These are phyloP conservation scores for Drechslerella stenobrocha DNA, from an alignment of 2,329 filamentous ascomycete genomes.

Conservation along the genomic window DNA sequence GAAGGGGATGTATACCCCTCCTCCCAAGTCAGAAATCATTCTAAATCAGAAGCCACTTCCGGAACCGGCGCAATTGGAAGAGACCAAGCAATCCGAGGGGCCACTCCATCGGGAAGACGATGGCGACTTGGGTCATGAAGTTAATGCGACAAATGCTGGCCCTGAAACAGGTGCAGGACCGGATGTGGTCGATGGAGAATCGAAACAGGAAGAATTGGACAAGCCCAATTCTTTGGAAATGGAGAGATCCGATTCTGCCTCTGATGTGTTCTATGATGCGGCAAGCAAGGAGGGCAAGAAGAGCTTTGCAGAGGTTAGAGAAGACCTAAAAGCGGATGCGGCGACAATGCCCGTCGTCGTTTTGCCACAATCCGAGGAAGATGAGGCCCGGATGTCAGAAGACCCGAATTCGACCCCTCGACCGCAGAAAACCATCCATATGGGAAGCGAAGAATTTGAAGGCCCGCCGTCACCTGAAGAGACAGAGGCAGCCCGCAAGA, in stretches of 20 bases:
- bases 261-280: slow-evolving; percentile 40
- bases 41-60: slow-evolving; percentile 16
- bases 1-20: slow-evolving; percentile 40
- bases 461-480: slow-evolving; percentile 66
- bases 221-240: slow-evolving; percentile 29
- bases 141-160: neutral
- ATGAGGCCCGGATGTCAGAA: slow-evolving; percentile 29
- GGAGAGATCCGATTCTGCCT: slow-evolving; percentile 33
- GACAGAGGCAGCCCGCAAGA: slow-evolving; percentile 73
- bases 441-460: slow-evolving; percentile 31
- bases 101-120: slow-evolving; percentile 37
- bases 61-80: slow-evolving; percentile 17
- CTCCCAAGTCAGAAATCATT: slow-evolving; percentile 23
- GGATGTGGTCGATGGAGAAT: neutral
- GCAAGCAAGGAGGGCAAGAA: slow-evolving; percentile 29
- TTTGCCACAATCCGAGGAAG: slow-evolving; percentile 46
- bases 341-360: slow-evolving; percentile 30
- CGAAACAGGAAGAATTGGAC: slow-evolving; percentile 7
- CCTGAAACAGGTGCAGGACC: slow-evolving; percentile 2
- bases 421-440: slow-evolving; percentile 18
- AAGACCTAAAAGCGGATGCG: slow-evolving; percentile 18
- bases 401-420: slow-evolving; percentile 15
- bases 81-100: slow-evolving; percentile 29
- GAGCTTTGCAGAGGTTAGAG: slow-evolving; percentile 14
- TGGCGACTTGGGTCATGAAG: slow-evolving; percentile 31